Conservation (phyloP, 2,329 filamentous ascomycete genomes). For the Dothidotthia symphoricarpi region DNA sequence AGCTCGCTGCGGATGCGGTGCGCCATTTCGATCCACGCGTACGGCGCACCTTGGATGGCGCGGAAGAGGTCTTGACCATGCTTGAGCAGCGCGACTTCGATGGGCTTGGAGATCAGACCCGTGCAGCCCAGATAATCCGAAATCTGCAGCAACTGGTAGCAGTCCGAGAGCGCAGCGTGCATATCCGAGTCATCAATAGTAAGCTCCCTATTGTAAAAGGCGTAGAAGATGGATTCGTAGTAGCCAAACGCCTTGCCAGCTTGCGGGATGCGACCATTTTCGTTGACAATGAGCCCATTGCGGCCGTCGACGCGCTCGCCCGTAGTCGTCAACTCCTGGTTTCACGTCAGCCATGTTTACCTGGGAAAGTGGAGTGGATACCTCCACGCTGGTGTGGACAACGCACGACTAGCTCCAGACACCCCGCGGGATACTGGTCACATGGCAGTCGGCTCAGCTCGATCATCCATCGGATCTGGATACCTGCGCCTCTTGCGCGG, state of each 20-base stretch:
- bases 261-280: constrained; percentile 37
- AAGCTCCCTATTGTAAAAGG: constrained; percentile 48
- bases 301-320: constrained; percentile 27
- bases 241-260: constrained; percentile 27
- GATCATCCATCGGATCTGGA: constrained; percentile 35
- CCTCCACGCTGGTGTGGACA: neutral
- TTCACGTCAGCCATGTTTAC: constrained; percentile 9
- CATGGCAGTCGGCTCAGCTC: constrained; percentile 28
- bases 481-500: constrained; percentile 23
- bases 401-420: constrained; percentile 31
- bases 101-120: constrained; percentile 44
- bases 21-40: constrained; percentile 49
- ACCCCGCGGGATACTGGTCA: constrained; percentile 20
- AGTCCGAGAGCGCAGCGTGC: constrained; percentile 41
- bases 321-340: constrained; percentile 36
- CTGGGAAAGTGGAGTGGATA: neutral
- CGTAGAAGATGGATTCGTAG: constrained; percentile 48
- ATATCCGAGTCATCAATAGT: constrained; percentile 44
- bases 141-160: constrained; percentile 45
- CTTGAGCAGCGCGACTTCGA: constrained; percentile 51
- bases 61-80: constrained; percentile 49
- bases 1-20: constrained; percentile 47
- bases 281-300: constrained; percentile 29
- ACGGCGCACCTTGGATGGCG: constrained; percentile 45
- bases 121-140: constrained; percentile 50